phyloP scores from a whole-genome alignment of 306 rosid genomes.

The Prunus armeniaca region DNA sequence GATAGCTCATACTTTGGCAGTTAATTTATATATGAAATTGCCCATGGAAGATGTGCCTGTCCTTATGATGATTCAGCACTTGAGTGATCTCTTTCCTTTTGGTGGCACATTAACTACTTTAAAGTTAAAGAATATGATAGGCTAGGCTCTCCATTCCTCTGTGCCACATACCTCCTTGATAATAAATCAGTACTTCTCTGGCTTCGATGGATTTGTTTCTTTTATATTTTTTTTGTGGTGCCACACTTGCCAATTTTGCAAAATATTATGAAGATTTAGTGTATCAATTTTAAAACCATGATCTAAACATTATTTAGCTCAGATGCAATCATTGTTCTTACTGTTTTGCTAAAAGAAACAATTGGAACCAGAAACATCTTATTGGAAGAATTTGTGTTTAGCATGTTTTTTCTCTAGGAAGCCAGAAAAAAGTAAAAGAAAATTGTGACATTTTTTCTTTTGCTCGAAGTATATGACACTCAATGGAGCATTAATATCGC shows the following conservation, averaged over 20 bases:
- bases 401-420: background rate
- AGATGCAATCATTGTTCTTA: background rate
- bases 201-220: no score
- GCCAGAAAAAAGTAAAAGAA: background rate
- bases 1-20: no score
- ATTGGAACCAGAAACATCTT: background rate
- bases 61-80: no score
- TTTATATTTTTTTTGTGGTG: background rate
- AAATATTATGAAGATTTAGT: background rate
- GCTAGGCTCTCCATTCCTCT: no score
- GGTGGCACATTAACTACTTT: no score
- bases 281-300: background rate
- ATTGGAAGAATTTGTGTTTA: background rate
- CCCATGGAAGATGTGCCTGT: no score
- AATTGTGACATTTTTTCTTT: background rate
- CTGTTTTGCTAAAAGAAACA: background rate
- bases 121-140: no score
- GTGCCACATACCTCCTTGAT: no score
- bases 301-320: background rate
- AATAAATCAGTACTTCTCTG: no score
- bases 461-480: slow-evolving; percentile 3
- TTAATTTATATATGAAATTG: no score
- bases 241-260: background rate
- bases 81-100: no score
- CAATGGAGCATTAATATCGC: background rate